Base-by-base conservation (phyloP, 2,329 filamentous ascomycete genomes). In the Pestalotiopsis sp. region DNA sequence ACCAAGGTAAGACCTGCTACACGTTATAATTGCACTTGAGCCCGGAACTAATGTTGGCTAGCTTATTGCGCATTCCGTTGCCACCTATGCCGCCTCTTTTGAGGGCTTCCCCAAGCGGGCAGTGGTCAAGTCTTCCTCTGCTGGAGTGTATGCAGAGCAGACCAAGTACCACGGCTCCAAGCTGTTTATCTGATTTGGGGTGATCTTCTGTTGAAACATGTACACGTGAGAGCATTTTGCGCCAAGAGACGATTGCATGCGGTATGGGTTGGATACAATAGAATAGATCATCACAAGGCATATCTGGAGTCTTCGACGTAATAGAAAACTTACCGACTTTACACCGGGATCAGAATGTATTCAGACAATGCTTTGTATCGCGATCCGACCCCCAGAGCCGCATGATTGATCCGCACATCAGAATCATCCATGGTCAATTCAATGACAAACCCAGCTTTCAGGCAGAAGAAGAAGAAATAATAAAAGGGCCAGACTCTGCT, bases 61-160 rank as follows among this genome's bases (percentile, higher is more conserved):
- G 86, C 82, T 90, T 45, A 91, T 94, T 72, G 91, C 92, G 2
- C 90, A 92, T 79, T 90, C 90, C 1, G 88, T 93, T n/a, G 92
- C 91, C 1, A 91, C 89, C 0, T 94, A 89, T 74, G 91, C 91
- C 12, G 77, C 81, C 3, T 91, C 89, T 0, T 90, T 93, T 71
- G 83, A 91, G 4, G 88, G 85, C 11, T 91, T 93, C 79, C 91
- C 91, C 0, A 78, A 89, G 78, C 83, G 89, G 31, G 79, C 78
- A 1, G 74, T 78, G 11, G 72, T 79, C 1, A 74, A 71, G 52
- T 69, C 71, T 31, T 71, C 72, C 11, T 71, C 72, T n/a, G 67
- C 71, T 1, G 59, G 59, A 39, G 17, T 20, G 13, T 82, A 84
- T 65, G 74, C 77, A n/a, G 69, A 78, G 69, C 76, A 76, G 65